Conservation (phyloP, 2,329 filamentous ascomycete species). For the Fusarium sp. region DNA sequence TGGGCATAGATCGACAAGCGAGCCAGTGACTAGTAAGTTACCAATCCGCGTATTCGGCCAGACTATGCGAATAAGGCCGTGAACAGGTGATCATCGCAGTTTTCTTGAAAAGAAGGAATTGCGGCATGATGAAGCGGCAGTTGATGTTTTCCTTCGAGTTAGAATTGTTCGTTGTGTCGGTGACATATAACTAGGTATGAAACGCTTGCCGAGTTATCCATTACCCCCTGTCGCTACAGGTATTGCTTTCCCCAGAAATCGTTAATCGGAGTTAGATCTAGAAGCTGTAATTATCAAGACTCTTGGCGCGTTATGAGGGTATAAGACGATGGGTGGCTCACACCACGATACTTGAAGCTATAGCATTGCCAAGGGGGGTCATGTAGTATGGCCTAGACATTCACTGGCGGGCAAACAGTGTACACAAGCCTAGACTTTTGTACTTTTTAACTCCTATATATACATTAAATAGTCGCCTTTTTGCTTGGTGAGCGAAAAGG, state of each 20-base stretch:
- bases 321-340: neutral
- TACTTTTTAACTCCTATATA: neutral
- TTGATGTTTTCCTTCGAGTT: neutral
- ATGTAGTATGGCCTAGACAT: neutral
- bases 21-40: neutral
- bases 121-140: neutral
- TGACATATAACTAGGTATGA: neutral
- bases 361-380: neutral
- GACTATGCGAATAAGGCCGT: neutral
- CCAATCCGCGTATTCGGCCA: neutral
- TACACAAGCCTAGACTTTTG: neutral
- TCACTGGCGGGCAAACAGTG: too few relatives aligned
- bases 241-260: neutral
- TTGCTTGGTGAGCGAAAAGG: neutral
- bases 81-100: neutral
- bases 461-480: neutral
- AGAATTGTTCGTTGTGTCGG: neutral
- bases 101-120: neutral
- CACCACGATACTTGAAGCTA: neutral
- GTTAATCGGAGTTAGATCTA: neutral
- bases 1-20: neutral
- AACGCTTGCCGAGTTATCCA: neutral
- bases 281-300: neutral
- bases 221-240: neutral
- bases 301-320: neutral